Conservation (phyloP, 2,329 filamentous ascomycete genomes). For the Alternaria angustiovoidea region DNA sequence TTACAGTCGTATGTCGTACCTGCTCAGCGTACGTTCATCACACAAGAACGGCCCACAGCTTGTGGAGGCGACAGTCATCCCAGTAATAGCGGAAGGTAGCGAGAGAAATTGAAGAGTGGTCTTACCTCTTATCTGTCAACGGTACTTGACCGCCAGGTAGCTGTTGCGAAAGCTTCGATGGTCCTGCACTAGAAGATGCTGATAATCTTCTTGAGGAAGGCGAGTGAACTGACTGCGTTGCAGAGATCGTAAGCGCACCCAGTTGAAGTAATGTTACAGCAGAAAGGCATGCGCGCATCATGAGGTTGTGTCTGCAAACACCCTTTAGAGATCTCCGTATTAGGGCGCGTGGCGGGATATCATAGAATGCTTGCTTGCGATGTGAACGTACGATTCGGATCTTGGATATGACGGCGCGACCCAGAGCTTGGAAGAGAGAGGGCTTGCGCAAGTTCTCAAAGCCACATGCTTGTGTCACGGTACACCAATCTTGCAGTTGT, state of each 20-base stretch:
- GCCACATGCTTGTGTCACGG: not conserved
- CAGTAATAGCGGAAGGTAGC: not conserved
- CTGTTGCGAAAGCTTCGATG: conserved; percentile 12
- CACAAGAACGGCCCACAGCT: not conserved
- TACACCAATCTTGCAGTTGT: not conserved
- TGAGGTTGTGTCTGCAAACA: not conserved
- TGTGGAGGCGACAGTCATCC: not conserved
- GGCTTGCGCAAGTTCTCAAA: not conserved
- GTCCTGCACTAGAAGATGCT: not conserved
- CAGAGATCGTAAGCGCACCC: not conserved
- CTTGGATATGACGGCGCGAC: not conserved
- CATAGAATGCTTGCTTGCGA: no score
- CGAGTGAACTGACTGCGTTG: not conserved
- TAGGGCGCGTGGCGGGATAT: not conserved
- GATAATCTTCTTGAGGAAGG: not conserved
- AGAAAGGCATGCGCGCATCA: not conserved
- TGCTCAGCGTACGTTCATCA: not conserved
- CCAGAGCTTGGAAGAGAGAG: not conserved
- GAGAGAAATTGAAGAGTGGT: not conserved
- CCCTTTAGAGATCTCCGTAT: not conserved
- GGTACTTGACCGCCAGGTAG: conserved; percentile 16
- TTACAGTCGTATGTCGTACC: not conserved
- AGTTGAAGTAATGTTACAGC: not conserved
- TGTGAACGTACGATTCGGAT: not conserved
- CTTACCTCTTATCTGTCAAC: conserved; percentile 26